Evolutionary conservation across 2,329 filamentous ascomycete genomes (phyloP).

Genomic region (Claviceps africana): DNA sequence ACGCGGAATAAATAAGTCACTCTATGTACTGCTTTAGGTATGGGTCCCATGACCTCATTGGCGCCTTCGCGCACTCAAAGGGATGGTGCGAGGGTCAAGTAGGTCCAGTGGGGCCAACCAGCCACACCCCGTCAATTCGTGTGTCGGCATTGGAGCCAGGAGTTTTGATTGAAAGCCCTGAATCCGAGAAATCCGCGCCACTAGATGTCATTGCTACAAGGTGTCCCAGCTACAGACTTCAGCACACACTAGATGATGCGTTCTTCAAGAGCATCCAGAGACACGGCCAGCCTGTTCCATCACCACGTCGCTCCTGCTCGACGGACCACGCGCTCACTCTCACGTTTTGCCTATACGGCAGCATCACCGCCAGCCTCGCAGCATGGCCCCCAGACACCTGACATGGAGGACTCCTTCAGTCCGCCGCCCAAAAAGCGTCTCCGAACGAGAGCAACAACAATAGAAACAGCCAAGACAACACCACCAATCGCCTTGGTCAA

Average conservation of each 20-base stretch:
- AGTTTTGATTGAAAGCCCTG: too few species aligned
- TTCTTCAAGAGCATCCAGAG: slow-evolving; percentile 43
- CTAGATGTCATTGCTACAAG: too few species aligned
- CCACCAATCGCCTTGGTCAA: slow-evolving; percentile 20
- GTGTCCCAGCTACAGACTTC: not conserved
- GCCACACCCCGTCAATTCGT: not conserved
- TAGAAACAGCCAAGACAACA: not conserved
- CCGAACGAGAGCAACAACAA: slow-evolving; percentile 9
- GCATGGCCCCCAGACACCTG: slow-evolving; percentile 13
- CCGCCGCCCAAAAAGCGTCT: slow-evolving; percentile 18
- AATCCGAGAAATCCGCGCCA: too few species aligned
- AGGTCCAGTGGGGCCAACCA: too few species aligned
- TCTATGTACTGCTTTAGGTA: too few species aligned
- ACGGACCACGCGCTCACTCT: slow-evolving; percentile 35
- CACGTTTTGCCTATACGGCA: slow-evolving; percentile 29
- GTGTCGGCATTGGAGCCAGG: too few species aligned
- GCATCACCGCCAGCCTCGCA: slow-evolving; percentile 11
- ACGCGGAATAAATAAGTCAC: too few species aligned
- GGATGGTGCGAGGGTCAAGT: too few species aligned
- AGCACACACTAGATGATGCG: slow-evolving; percentile 27
- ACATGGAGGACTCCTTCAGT: slow-evolving; percentile 44
- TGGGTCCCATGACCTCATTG: too few species aligned
- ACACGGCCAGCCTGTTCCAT: slow-evolving; percentile 43
- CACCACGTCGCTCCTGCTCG: slow-evolving; percentile 14
- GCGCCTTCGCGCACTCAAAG: too few species aligned